Conservation (phyloP, 2,329 filamentous ascomycete genomes). For the Rugonectria rugulosa region DNA sequence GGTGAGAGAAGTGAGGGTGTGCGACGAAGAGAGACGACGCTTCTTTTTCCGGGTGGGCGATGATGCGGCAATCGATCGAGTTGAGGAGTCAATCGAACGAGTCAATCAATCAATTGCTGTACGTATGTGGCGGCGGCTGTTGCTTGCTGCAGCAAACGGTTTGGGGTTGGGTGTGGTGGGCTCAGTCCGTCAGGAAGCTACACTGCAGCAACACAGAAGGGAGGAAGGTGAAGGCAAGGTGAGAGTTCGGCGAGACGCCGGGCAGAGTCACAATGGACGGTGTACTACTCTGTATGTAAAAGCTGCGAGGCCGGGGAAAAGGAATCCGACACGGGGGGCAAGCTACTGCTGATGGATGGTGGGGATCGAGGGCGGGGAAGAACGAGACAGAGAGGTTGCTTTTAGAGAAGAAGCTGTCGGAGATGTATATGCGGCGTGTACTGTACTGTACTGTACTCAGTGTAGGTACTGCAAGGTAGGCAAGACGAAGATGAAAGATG, state of each 20-base stretch:
- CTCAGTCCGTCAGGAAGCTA: not conserved
- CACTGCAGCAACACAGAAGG: not conserved
- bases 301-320: constrained; percentile 34
- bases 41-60: constrained; percentile 9
- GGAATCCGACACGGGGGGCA: constrained; percentile 31
- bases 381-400: constrained; percentile 18
- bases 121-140: not conserved
- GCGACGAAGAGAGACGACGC: too few species aligned
- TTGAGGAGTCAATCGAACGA: constrained; percentile 7
- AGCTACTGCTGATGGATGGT: constrained; percentile 23
- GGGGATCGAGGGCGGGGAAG: constrained; percentile 33
- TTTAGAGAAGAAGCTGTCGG: constrained; percentile 13
- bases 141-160: not conserved
- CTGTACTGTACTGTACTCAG: too few species aligned
- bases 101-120: constrained; percentile 2
- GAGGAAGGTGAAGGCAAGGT: constrained; percentile 7
- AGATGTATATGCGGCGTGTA: constrained; percentile 12
- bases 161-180: not conserved
- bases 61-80: constrained; percentile 19
- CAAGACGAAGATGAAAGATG: constrained; percentile 19
- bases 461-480: too few species aligned
- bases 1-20: not conserved
- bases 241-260: constrained; percentile 1
- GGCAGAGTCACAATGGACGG: constrained; percentile 11
- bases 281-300: constrained; percentile 27